A percentile compares a stretch with the other conserved stretches of the same genome.
Conservation (phyloP, 169 alveolate species). For the Plasmodium vinckei region DNA sequence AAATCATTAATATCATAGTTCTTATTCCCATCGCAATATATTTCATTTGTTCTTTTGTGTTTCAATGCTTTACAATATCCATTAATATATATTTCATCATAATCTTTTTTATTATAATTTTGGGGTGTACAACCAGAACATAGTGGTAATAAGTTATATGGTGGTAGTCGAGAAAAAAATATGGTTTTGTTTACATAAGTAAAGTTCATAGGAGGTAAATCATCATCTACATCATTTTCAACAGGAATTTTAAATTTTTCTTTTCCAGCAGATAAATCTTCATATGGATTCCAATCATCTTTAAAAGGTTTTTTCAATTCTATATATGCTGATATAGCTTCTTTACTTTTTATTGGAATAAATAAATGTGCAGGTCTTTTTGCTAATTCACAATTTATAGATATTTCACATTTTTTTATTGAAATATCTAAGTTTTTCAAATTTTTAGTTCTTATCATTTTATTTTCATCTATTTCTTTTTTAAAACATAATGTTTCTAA, state of each 20-base stretch:
- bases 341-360: conserved; percentile 80
- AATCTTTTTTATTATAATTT: conserved; percentile 68
- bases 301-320: conserved; percentile 82
- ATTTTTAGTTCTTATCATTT: conserved; percentile 48
- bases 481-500: conserved; percentile 46
- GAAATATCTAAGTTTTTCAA: conserved; percentile 50
- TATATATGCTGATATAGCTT: conserved; percentile 81
- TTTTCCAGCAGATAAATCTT: conserved; percentile 85
- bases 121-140: conserved; percentile 85
- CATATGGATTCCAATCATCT: conserved; percentile 84
- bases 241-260: conserved; percentile 85
- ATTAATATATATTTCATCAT: conserved; percentile 70
- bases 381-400: conserved; percentile 82
- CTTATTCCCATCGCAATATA: conserved; percentile 82
- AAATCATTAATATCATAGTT: conserved; percentile 79
- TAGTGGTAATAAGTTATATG: conserved; percentile 79
- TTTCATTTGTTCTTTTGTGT: conserved; percentile 73
- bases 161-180: conserved; percentile 81
- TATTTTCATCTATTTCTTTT: conserved; percentile 46
- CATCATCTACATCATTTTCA: conserved; percentile 82
- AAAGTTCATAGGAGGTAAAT: conserved; percentile 85
- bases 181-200: conserved; percentile 81
- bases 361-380: conserved; percentile 81
- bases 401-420: conserved; percentile 32
- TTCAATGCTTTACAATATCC: conserved; percentile 82